Evolutionary conservation across 495 filamentous ascomycete species (phyloP).

Genomic region (Podospora pseudoanserina): DNA sequence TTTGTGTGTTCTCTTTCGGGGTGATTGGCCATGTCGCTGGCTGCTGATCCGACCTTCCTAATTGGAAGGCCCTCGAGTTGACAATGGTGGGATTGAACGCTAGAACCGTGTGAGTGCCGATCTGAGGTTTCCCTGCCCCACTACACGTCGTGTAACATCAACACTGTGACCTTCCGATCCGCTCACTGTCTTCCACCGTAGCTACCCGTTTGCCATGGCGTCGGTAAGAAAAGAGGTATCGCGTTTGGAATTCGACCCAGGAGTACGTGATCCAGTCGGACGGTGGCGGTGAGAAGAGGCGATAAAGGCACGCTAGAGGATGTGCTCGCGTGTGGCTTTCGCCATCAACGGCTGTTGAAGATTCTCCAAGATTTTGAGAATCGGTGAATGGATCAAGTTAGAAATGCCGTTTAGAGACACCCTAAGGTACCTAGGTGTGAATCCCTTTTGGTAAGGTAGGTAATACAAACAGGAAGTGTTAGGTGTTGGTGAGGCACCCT

Average conservation of each 20-base stretch:
- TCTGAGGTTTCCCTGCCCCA: not conserved
- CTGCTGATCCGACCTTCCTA: not conserved
- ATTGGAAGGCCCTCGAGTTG: not conserved
- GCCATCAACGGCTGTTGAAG: not conserved
- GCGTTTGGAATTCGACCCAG: not conserved
- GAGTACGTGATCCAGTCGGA: not conserved
- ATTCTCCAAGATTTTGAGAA: not conserved
- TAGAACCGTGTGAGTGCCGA: not conserved
- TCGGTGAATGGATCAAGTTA: not conserved
- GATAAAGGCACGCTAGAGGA: not conserved
- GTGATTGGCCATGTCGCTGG: not conserved
- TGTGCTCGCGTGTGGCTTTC: not conserved
- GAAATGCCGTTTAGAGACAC: not conserved
- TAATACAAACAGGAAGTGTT: too few relatives aligned
- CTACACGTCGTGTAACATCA: not conserved
- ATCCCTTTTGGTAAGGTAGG: too few relatives aligned
- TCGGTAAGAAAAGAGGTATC: not conserved
- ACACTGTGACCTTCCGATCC: not conserved
- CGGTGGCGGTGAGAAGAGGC: not conserved
- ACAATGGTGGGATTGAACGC: not conserved
- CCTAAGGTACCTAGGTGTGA: not conserved
- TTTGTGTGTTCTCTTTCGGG: not conserved
- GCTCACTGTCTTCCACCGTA: not conserved
- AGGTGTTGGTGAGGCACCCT: too few relatives aligned
- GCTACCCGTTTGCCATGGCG: not conserved